Evolutionary conservation across 2,329 filamentous ascomycete genomes (phyloP), one percentile per base, ranked within the genome.

Genomic region (Aureobasidium sp.): DNA sequence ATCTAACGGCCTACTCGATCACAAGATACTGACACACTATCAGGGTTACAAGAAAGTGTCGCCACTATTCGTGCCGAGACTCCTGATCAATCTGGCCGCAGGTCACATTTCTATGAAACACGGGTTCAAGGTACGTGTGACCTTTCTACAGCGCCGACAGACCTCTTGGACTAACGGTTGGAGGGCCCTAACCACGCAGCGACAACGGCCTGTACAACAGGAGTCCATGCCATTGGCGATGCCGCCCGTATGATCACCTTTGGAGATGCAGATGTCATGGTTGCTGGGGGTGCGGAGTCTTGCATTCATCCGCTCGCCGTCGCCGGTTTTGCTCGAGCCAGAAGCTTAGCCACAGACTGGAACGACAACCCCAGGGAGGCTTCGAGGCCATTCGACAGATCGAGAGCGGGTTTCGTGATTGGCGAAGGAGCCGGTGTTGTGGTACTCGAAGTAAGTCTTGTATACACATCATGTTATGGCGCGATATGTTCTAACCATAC

Each of bases 261-360:
- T 70, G 92, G 91, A 7, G 93, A 97, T 72, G 93, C 93, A 49
- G 83, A 96, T 73, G 88, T 97, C 60, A 97, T 99, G 91, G 77
- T 99, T 9, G 91, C 94, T n/a, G 94, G 94, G 45, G 93, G 93
- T 31, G 85, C 93, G 9, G 94, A 99, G 75, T 91, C 93, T 0
- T 99, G 94, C 73, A 93, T 99, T 61, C 93, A 99, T 71, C 94
- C 94, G 11, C 81, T 99, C 47, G 90, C 93, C 1, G 88, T 97
- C 67, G 90, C 92, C 7, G 94, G 93, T 7, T 99, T 99, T 70
- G 88, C 91, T 27, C 83, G 91, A 64, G 91, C 92, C 1, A 84
- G 93, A 63, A 97, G 92, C 58, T 78, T 99, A 39, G 87, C 91
- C 7, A 96, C 90, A 0, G 82, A 81, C 3, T 95, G 85, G 77